Evolutionary conservation across 495 filamentous ascomycete genomes (phyloP), one percentile per base, ranked within the genome.

Genomic region (Penicillium ucsense): DNA sequence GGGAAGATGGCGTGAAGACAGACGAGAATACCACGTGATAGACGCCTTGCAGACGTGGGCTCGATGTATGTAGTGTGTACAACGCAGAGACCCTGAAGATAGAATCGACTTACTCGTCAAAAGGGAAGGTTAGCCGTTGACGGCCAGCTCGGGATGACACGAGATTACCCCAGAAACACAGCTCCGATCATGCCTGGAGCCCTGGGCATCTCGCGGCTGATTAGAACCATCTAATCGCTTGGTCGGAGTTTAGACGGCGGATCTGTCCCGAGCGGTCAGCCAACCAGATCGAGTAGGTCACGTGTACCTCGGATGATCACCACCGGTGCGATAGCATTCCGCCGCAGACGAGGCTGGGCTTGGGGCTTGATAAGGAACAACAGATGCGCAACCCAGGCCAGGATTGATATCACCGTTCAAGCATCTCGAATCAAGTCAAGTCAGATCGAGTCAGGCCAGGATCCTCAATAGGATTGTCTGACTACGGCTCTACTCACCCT

Each of bases 171-270:
- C 48, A 42, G 47, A 53, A 41, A 49, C 45, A 46, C 27, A 47
- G 51, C 38, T 38, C 45, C 36, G 40, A 58, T 55, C 53, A 54
- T 54, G 52, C 53, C 55, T 52, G 53, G 20, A 20, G 20, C 20
- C 20, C 1, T 20, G 2, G 20, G 2, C 20, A 52, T 54, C 38
- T 41, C 29, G 43, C 42, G 31, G 39, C 40, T 43, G 47, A 50
- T 53, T 47, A 47, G 46, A 49, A 37, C 45, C 27, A 45, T 40
- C 41, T 48, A 41, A 41, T 20, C 20, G 20, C 20, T 20, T 45
- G 4, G 27, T 41, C 41, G 34, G 35, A 33, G 50, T 8, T 27
- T 51, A 51, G 43, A n/a, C 4, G 28, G 33, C 29, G 27, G 12
- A 32, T n/a, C 32, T 20, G 46, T 41, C 40, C 39, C 32, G 44